Conservation (phyloP, 2,329 filamentous ascomycete genomes). For the Gnomoniopsis sp. region DNA sequence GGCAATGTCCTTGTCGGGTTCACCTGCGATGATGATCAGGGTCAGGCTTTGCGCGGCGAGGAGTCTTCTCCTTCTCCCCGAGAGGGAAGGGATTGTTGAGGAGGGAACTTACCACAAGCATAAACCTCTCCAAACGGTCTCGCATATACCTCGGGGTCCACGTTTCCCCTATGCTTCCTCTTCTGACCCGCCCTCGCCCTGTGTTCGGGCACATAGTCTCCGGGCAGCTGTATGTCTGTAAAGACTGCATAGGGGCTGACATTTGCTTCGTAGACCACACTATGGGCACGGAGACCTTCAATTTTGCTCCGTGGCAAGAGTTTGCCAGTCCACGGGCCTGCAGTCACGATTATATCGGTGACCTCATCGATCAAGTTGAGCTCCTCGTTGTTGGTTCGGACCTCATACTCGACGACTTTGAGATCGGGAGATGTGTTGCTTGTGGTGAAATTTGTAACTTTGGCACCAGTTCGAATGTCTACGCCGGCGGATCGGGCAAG, state of each 20-base stretch:
- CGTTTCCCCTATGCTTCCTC: conserved; percentile 56
- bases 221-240: conserved; percentile 75
- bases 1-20: conserved; percentile 72
- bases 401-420: conserved; percentile 57
- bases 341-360: conserved; percentile 49
- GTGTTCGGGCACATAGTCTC: conserved; percentile 55
- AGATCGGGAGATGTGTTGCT: conserved; percentile 35
- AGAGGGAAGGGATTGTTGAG: background rate
- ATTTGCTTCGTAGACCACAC: conserved; percentile 60
- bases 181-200: conserved; percentile 44
- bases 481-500: conserved; percentile 69
- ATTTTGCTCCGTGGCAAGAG: conserved; percentile 57
- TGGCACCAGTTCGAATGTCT: conserved; percentile 62
- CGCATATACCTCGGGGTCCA: conserved; percentile 91
- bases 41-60: too few relatives aligned
- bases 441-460: conserved; percentile 62
- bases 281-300: conserved; percentile 59
- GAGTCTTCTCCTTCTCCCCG: conserved; percentile 2
- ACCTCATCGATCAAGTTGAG: conserved; percentile 37
- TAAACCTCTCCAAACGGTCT: conserved; percentile 87
- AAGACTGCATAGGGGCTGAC: conserved; percentile 78
- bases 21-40: conserved; percentile 41
- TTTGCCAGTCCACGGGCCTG: conserved; percentile 51
- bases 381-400: conserved; percentile 38
- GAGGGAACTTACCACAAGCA: conserved; percentile 65